A percentile compares a stretch with the other conserved stretches of the same genome.
Conservation (phyloP, 257 asterid genomes). For the Solanum pimpinellifolium region DNA sequence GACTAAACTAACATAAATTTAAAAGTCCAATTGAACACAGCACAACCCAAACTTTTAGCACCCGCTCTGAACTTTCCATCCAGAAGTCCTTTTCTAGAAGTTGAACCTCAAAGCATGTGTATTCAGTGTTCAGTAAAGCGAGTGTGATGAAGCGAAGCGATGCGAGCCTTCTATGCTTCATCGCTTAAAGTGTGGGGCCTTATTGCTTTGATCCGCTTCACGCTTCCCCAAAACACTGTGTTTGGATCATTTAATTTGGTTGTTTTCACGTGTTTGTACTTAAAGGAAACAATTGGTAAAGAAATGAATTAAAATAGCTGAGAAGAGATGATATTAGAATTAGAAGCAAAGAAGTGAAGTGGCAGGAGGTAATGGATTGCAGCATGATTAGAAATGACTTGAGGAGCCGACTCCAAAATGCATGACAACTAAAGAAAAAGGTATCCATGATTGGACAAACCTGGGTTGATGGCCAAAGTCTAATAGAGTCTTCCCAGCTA, state of each 20-base stretch:
- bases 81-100: neutral
- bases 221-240: too few species aligned
- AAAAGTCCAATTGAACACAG: neutral
- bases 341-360: neutral
- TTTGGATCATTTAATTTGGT: neutral
- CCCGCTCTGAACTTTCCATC: neutral
- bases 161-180: too few species aligned
- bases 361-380: neutral
- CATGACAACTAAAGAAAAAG: neutral
- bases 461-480: neutral
- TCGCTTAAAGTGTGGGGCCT: too few species aligned
- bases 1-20: neutral
- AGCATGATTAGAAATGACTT: neutral
- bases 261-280: neutral
- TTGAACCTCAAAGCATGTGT: neutral
- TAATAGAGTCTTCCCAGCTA: neutral
- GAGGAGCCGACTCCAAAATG: neutral
- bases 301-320: neutral
- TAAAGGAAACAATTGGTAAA: neutral
- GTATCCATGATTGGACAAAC: neutral
- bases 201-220: too few species aligned
- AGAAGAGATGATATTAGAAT: neutral
- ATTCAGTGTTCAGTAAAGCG: too few species aligned
- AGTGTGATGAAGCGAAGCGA: too few species aligned
- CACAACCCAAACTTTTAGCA: neutral